Conservation (phyloP, 2,329 filamentous ascomycete species). For the Alternaria conjuncta region DNA sequence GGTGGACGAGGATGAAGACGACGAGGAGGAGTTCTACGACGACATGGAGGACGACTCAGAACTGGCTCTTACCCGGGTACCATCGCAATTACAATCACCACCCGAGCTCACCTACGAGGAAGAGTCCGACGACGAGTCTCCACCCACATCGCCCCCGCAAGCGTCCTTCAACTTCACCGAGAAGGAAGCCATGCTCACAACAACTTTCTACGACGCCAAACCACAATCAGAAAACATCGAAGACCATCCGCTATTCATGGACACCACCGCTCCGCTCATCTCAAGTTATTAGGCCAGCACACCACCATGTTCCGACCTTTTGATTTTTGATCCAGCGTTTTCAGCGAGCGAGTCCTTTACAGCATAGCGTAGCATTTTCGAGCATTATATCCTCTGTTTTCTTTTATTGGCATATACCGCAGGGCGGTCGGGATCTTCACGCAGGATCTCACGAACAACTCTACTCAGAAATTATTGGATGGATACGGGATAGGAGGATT, state of each 20-base stretch:
- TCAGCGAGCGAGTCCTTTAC: slow-evolving; percentile 46
- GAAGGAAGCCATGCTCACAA: slow-evolving; percentile 56
- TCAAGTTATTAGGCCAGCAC: slow-evolving; percentile 47
- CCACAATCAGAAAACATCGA: slow-evolving; percentile 46
- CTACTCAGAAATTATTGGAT: slow-evolving; percentile 29
- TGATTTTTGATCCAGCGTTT: slow-evolving; percentile 47
- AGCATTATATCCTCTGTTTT: slow-evolving; percentile 38
- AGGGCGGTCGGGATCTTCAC: slow-evolving; percentile 11
- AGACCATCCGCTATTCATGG: slow-evolving; percentile 50
- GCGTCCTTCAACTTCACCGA: slow-evolving; percentile 54
- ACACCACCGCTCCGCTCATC: slow-evolving; percentile 49
- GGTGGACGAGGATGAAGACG: slow-evolving; percentile 50
- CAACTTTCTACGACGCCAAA: slow-evolving; percentile 52
- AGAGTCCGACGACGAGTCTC: slow-evolving; percentile 57
- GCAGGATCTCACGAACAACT: slow-evolving; percentile 21
- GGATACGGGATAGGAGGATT: slow-evolving; percentile 9
- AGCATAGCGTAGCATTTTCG: slow-evolving; percentile 35
- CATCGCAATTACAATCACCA: slow-evolving; percentile 53
- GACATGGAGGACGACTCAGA: slow-evolving; percentile 56
- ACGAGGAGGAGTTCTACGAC: slow-evolving; percentile 55
- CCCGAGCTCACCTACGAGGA: slow-evolving; percentile 59
- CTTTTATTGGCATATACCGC: slow-evolving; percentile 22
- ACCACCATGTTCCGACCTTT: slow-evolving; percentile 31
- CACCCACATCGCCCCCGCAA: slow-evolving; percentile 55
- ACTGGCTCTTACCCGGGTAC: slow-evolving; percentile 54